Evolutionary conservation across 192 early-diverging fungal species (phyloP).

Genomic region (Backusella luteola): DNA sequence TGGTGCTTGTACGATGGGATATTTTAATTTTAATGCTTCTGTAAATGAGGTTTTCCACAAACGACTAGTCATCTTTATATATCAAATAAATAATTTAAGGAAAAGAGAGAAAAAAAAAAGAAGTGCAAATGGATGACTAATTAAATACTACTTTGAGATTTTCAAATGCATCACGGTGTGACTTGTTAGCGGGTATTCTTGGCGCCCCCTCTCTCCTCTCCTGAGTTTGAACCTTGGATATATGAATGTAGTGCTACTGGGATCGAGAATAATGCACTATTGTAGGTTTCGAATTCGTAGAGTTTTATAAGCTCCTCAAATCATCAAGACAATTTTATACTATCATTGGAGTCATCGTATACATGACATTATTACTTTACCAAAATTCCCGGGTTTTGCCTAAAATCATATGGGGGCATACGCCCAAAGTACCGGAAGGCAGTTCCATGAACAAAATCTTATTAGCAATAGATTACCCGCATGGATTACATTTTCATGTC

Average conservation of each 20-base stretch:
- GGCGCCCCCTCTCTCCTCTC: not conserved
- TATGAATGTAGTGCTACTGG: not conserved
- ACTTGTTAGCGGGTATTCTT: not conserved
- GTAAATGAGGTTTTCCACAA: conserved; percentile 17
- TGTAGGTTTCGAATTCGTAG: not conserved
- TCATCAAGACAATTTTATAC: not conserved
- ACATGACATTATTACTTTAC: no score
- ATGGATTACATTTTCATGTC: not conserved
- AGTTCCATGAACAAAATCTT: not conserved
- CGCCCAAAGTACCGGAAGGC: not conserved
- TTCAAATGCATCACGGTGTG: not conserved
- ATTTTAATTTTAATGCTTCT: conserved; percentile 17
- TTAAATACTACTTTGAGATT: not conserved
- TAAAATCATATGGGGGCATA: not conserved
- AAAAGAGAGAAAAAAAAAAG: not conserved
- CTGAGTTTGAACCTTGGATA: not conserved
- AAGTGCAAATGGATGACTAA: not conserved
- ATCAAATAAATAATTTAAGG: not conserved
- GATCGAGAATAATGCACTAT: not conserved
- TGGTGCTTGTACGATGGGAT: conserved; percentile 30
- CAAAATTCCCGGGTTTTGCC: no score
- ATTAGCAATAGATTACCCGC: not conserved
- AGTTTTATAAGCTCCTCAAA: not conserved
- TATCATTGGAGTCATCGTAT: not conserved
- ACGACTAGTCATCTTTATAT: conserved; percentile 4